phyloP scores from a whole-genome alignment of 805 yeast genomes.

The Metschnikowia proteae region DNA sequence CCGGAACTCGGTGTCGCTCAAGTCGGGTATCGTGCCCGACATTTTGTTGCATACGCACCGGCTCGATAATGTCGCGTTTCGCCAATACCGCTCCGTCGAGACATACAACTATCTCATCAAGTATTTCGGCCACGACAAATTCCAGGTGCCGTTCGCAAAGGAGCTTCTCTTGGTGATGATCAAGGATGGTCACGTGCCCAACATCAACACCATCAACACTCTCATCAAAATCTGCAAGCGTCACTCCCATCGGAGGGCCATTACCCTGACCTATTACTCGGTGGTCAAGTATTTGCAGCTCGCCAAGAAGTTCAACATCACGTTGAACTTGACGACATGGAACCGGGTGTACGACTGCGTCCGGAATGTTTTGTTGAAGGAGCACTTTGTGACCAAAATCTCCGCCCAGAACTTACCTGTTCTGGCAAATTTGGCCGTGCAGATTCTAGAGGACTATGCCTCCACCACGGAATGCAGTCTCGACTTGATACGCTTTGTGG shows the following conservation, averaged over 20 bases:
- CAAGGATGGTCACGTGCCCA: slow-evolving; percentile 39
- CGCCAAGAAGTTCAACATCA: slow-evolving; percentile 23
- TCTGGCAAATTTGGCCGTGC: slow-evolving; percentile 26
- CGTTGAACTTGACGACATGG: slow-evolving; percentile 34
- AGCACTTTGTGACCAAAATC: slow-evolving; percentile 31
- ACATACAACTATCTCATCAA: slow-evolving; percentile 39
- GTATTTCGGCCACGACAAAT: slow-evolving; percentile 38
- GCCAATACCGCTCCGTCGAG: slow-evolving; percentile 28
- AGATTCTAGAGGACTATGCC: slow-evolving; percentile 35
- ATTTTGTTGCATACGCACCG: slow-evolving; percentile 38
- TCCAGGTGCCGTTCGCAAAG: slow-evolving; percentile 39
- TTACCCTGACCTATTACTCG: slow-evolving; percentile 30
- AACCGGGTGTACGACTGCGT: slow-evolving; percentile 36
- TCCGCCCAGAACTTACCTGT: slow-evolving; percentile 32
- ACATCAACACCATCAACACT: slow-evolving; percentile 38
- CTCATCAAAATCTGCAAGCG: slow-evolving; percentile 29
- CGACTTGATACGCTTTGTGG: slow-evolving; percentile 33
- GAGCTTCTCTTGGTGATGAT: slow-evolving; percentile 39
- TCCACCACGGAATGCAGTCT: slow-evolving; percentile 23
- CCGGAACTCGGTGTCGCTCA: slow-evolving; percentile 30
- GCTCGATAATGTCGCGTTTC: slow-evolving; percentile 28
- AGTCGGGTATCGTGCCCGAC: slow-evolving; percentile 35
- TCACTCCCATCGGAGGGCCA: slow-evolving; percentile 32
- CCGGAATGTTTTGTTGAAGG: slow-evolving; percentile 37
- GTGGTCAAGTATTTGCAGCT: slow-evolving; percentile 30